Evolutionary conservation across 805 yeast genomes (phyloP), one percentile per base, ranked within the genome.

Genomic region (Komagataella populi): DNA sequence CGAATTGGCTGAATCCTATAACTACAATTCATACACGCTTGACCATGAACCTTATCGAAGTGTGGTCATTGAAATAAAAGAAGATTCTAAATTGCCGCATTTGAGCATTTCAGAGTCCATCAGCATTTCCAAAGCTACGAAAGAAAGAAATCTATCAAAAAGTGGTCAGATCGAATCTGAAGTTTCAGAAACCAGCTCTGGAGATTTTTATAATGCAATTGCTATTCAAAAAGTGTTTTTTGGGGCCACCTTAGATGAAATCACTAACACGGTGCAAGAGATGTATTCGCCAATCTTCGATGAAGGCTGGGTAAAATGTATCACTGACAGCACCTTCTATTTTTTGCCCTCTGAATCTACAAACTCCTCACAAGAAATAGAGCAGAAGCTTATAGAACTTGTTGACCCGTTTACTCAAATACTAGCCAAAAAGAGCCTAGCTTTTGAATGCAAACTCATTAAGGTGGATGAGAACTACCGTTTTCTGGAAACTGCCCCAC

Each of bases 31-130:
- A 0, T 89, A 85, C 58, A 77, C 90, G 1, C 93, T 86, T 55
- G 96, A 87, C 63, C 78, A 77, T 2, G 96, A 87, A 56, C 96
- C 96, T 0, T 71, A 78, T 50, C 65, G 96, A 54, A 77, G 84
- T 8, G 91, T 88, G 0, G 81, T 77, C 55, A 71, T 88, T n/a
- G 66, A 70, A 49, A 63, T 71, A 47, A 60, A 62, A 6, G 53
- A 57, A 10, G 55, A 51, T 1, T 61, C 70, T 0, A 58, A 55
- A 7, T 52, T 68, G 2, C 87, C 88, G 0, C 57, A 60, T 8
- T 57, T 72, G 46, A 68, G 73, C 1, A 64, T 84, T n/a, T 67
- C 66, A 24, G 76, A 76, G 57, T 36, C 43, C 60, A 63, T 55
- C 46, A 59, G 54, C 39, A 62, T 59, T 53, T 54, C 54, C 51